These are phyloP conservation scores for Paratrypanosoma confusum DNA, from an alignment of 208 protist genomes.

Conservation along the genomic window DNA sequence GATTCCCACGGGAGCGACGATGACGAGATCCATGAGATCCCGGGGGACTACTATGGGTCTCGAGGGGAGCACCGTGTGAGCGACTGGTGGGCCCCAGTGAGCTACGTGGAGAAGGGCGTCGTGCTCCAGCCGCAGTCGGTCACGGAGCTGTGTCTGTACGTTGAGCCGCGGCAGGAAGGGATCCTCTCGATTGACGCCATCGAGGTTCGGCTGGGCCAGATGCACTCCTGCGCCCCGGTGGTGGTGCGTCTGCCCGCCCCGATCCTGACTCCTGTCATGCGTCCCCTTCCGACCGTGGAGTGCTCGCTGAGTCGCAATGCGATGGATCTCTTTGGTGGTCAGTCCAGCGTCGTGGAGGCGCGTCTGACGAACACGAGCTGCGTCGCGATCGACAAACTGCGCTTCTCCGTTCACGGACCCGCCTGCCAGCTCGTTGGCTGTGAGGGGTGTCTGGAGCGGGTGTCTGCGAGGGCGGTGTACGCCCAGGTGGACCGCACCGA, in stretches of 20 bases:
- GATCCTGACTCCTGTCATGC: constrained; percentile 57
- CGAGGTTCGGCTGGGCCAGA: constrained; percentile 21
- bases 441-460: constrained; percentile 65
- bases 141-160: constrained; percentile 39
- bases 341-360: constrained; percentile 53
- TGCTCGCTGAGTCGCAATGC: constrained; percentile 60
- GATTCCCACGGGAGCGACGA: too few relatives aligned
- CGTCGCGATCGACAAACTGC: constrained; percentile 48
- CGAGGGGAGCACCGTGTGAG: too few relatives aligned
- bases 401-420: constrained; percentile 69
- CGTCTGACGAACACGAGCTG: constrained; percentile 59
- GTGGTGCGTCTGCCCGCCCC: constrained; percentile 26
- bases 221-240: constrained; percentile 17
- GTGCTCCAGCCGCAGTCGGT: constrained; percentile 35
- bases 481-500: constrained; percentile 56
- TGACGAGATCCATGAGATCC: too few relatives aligned
- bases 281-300: constrained; percentile 60
- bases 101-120: constrained; percentile 48
- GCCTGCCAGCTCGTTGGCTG: constrained; percentile 74
- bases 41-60: too few relatives aligned
- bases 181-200: constrained; percentile 56
- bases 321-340: constrained; percentile 71
- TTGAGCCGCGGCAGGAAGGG: constrained; percentile 53
- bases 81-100: too few relatives aligned
- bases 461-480: constrained; percentile 18